These are phyloP conservation scores for Pittosporum tobira DNA, from an alignment of 129 eudicot genomes.

Conservation along the genomic window DNA sequence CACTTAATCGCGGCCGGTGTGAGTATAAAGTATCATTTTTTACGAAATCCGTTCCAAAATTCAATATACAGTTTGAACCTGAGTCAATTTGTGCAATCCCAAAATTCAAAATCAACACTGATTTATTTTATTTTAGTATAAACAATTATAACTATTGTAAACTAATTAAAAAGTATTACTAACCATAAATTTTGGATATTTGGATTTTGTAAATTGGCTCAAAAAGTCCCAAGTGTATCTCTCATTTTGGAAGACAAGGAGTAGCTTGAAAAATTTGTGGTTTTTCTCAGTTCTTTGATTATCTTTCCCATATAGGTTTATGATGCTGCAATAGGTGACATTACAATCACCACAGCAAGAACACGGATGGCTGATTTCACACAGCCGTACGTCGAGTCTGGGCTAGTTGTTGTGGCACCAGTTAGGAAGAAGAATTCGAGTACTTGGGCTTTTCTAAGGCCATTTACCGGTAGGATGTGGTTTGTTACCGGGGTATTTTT, in stretches of 20 bases:
- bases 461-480: constrained; percentile 23
- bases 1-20: constrained; percentile 49
- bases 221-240: too few species aligned
- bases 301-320: constrained; percentile 10
- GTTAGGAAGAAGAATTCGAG: constrained; percentile 11
- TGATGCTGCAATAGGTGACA: constrained; percentile 25
- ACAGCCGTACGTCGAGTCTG: constrained; percentile 20
- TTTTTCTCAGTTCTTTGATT: not conserved
- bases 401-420: constrained; percentile 26
- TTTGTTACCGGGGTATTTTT: constrained; percentile 7
- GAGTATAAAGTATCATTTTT: constrained; percentile 19
- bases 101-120: not conserved
- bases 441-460: constrained; percentile 24
- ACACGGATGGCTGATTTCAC: constrained; percentile 22
- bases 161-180: too few species aligned
- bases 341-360: constrained; percentile 16
- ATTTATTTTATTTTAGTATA: too few species aligned
- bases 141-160: too few species aligned
- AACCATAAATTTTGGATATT: too few species aligned
- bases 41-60: too few species aligned
- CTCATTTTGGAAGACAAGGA: too few species aligned
- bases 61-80: not conserved
- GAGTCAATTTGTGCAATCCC: not conserved
- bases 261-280: not conserved
- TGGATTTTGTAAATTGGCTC: too few species aligned